Base-by-base conservation (phyloP, 306 rosid species). In the Mucuna pruriens region DNA sequence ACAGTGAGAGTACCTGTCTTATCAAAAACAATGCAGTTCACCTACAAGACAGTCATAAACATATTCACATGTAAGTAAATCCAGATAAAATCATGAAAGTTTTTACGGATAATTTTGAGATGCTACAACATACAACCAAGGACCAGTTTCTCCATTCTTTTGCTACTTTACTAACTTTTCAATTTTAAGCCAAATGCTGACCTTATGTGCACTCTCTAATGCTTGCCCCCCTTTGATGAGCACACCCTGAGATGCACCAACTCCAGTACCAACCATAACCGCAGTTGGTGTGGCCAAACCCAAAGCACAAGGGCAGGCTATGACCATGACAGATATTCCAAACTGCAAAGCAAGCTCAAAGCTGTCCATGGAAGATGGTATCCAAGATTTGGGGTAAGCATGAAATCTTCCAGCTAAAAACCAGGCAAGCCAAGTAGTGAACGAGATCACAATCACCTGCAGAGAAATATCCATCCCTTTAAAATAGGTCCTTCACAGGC, bases 251-350 rank as follows among this genome's bases (percentile, higher is more conserved):
- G 95, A 88, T 46, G 98, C 98, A 44, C 98, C 98, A 34, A 94
- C 97, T 33, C 98, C 97, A 2, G 97, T 94, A 11, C 98, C 98
- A 60, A 94, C 98, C 98, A 94, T 92, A 52, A 94, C 94, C 2
- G 97, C 97, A 0, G 98, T 94, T 2, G 98, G 98, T 1, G 98
- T 94, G 2, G 97, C 98, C 23, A 94, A 88, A 80, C 98, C 98
- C 39, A 92, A 82, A 49, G 98, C 97, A 90, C 98, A 94, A 77
- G 98, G 98, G 80, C 98, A 94, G 25, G 98, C 98, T 78, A 92
- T 94, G 83, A 94, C 98, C 97, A 94, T 92, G 61, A 92, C 97
- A 48, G 98, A 91, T 15, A 94, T 94, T 23, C 97, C 98, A 85
- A 94, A 94, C 83, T 94, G 98, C 45, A 94, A 89, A 22, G 98